A percentile compares a stretch with the other conserved stretches of the same genome.
phyloP scores from a whole-genome alignment of 345 rosid genomes.

The Pistacia integerrima region DNA sequence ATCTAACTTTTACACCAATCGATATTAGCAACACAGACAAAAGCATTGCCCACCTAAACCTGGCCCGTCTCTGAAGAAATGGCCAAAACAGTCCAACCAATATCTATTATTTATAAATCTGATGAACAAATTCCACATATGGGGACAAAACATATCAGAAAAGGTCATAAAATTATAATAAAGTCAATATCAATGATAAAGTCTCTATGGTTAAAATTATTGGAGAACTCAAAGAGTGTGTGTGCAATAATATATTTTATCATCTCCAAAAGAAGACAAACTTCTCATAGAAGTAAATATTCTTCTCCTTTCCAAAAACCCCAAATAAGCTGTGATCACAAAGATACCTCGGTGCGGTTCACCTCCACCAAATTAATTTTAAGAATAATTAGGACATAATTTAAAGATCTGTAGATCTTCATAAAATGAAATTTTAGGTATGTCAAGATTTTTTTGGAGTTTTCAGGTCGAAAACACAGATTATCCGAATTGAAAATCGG shows the following conservation, averaged over 20 bases:
- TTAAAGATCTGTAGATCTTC: too few species aligned
- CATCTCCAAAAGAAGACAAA: background rate
- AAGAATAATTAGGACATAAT: background rate
- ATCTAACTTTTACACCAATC: background rate
- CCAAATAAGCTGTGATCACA: background rate
- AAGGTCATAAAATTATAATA: background rate
- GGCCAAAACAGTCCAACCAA: background rate
- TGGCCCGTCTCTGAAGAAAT: background rate
- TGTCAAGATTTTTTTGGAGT: too few species aligned
- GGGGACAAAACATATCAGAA: conserved; percentile 9
- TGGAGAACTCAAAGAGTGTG: background rate
- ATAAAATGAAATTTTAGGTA: too few species aligned
- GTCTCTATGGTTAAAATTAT: background rate
- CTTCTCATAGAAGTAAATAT: background rate
- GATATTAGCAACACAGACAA: background rate
- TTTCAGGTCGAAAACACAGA: too few species aligned
- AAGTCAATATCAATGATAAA: conserved; percentile 16
- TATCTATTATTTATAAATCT: background rate
- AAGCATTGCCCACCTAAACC: background rate
- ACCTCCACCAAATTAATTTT: background rate
- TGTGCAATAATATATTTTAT: background rate
- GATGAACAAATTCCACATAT: conserved; percentile 19
- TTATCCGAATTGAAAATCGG: too few species aligned
- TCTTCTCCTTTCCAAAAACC: background rate
- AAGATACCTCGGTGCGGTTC: background rate